Evolutionary conservation across 495 filamentous ascomycete genomes (phyloP).

Genomic region (Usnea hakonensis): DNA sequence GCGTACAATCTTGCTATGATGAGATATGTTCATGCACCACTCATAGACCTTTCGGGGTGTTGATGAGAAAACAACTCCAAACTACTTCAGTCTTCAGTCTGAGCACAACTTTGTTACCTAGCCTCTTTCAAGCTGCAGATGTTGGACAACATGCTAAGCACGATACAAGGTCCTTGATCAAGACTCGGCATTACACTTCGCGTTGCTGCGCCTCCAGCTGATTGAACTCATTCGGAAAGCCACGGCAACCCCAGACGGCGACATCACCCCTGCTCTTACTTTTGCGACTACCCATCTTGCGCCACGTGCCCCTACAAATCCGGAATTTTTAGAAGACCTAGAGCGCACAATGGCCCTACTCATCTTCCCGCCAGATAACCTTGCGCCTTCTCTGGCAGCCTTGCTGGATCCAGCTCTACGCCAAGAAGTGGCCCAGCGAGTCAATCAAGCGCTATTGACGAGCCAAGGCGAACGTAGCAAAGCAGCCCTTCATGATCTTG

Average conservation of each 20-base stretch:
- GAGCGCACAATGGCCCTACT: constrained; percentile 89
- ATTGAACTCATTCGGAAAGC: constrained; percentile 83
- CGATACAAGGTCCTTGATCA: constrained; percentile 71
- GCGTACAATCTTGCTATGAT: constrained; percentile 62
- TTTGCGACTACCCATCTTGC: constrained; percentile 85
- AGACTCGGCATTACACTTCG: constrained; percentile 79
- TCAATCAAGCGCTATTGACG: constrained; percentile 79
- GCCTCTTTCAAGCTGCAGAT: neutral
- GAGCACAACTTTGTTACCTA: constrained; percentile 46
- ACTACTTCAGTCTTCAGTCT: constrained; percentile 94
- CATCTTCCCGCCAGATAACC: constrained; percentile 70
- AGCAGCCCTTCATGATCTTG: constrained; percentile 69
- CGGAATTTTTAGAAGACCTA: constrained; percentile 74
- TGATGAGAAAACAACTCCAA: constrained; percentile 94
- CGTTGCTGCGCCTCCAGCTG: constrained; percentile 81
- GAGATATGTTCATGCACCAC: constrained; percentile 99
- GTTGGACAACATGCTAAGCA: constrained; percentile 23
- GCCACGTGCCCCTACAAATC: constrained; percentile 75
- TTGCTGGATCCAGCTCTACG: constrained; percentile 78
- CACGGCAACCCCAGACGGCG: constrained; percentile 53
- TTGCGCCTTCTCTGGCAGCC: constrained; percentile 65
- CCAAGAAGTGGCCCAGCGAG: constrained; percentile 66
- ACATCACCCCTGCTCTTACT: constrained; percentile 72
- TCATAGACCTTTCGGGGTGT: constrained; percentile 76
- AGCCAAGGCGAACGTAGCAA: constrained; percentile 64